Conservation (phyloP, 116 monocot genomes). For the Iris pallida region DNA sequence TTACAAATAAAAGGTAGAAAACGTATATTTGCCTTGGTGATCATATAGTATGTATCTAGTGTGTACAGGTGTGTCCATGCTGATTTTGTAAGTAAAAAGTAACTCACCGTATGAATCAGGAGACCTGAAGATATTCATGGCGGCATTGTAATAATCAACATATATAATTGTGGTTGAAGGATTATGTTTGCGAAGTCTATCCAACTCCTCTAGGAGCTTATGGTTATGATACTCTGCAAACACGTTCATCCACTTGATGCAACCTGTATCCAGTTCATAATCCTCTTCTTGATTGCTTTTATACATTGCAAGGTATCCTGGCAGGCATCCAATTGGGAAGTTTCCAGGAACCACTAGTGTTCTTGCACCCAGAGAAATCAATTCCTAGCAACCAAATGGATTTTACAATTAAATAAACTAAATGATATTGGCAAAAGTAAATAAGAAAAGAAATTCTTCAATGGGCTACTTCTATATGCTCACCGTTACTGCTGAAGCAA, state of each 20-base stretch:
- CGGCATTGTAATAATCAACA: constrained; percentile 34
- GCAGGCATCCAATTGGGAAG: constrained; percentile 34
- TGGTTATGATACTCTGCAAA: constrained; percentile 36
- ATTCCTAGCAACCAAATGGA: constrained; percentile 7
- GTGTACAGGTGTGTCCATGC: too few relatives aligned
- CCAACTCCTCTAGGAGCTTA: constrained; percentile 19
- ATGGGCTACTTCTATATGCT: not conserved
- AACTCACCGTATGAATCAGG: constrained; percentile 23
- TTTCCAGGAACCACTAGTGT: constrained; percentile 34
- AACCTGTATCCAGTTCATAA: constrained; percentile 34
- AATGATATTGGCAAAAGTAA: not conserved
- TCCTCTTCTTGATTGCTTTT: constrained; percentile 1
- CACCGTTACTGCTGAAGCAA: constrained; percentile 24
- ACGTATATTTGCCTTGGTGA: too few relatives aligned
- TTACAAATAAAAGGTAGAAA: too few relatives aligned
- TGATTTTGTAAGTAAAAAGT: not conserved
- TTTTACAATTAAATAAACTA: not conserved
- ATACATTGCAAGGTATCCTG: constrained; percentile 19
- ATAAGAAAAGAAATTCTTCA: not conserved
- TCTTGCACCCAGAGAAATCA: constrained; percentile 33
- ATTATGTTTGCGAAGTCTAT: constrained; percentile 3
- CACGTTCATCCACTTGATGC: constrained; percentile 40
- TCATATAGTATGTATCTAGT: too few relatives aligned
- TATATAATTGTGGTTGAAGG: constrained; percentile 36
- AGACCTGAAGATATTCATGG: constrained; percentile 15